Evolutionary conservation across 176 grass and related monocot species (phyloP).

Genomic region (Zea mays): DNA sequence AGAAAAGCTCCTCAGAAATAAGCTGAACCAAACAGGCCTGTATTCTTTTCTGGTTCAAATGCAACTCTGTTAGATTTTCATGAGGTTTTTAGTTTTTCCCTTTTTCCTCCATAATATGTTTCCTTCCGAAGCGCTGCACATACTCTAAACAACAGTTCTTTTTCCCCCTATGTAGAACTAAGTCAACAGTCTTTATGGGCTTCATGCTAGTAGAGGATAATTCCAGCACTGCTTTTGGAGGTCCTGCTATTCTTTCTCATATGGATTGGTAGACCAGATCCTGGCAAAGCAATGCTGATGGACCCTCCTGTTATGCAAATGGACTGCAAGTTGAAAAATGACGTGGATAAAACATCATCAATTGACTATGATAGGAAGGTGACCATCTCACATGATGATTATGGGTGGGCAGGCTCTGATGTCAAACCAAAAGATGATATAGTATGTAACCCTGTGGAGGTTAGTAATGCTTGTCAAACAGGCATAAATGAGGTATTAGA

Average conservation of each 20-base stretch:
- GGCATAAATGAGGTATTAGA: conserved; percentile 40
- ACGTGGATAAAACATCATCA: conserved; percentile 51
- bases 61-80: neutral
- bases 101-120: conserved; percentile 16
- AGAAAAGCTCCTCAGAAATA: too few relatives aligned
- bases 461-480: conserved; percentile 32
- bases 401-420: conserved; percentile 45
- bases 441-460: conserved; percentile 32
- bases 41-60: neutral
- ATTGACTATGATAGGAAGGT: conserved; percentile 45
- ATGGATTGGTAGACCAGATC: conserved; percentile 25
- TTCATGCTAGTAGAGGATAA: conserved; percentile 26
- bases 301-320: conserved; percentile 64
- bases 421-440: conserved; percentile 28
- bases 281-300: conserved; percentile 62
- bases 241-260: conserved; percentile 27
- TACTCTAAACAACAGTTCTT: conserved; percentile 16
- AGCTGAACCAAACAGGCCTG: too few relatives aligned
- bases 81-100: neutral
- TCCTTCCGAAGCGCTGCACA: neutral
- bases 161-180: conserved; percentile 29
- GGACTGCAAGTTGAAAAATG: conserved; percentile 54
- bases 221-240: conserved; percentile 36
- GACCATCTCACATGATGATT: conserved; percentile 42
- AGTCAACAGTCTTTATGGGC: conserved; percentile 45